Evolutionary conservation across 805 yeast species (phyloP).

Genomic region (Ogataea polymorpha): DNA sequence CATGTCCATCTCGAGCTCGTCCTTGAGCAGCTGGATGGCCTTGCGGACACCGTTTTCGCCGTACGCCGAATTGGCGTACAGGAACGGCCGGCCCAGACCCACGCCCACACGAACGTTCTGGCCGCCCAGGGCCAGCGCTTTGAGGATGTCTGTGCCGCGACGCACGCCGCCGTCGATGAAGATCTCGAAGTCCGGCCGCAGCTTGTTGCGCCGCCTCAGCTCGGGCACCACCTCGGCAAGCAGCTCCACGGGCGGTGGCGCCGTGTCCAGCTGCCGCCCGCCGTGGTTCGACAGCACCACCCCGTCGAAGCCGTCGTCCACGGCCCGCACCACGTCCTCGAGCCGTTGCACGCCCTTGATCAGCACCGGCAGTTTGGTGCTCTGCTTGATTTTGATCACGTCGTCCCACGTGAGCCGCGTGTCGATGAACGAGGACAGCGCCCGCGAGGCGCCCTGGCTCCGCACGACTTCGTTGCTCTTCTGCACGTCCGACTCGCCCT

Average conservation of each 20-base stretch:
- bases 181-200: slow-evolving; percentile 52
- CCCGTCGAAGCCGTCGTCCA: slow-evolving; percentile 68
- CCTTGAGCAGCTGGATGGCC: slow-evolving; percentile 59
- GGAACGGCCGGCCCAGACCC: slow-evolving; percentile 65
- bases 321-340: slow-evolving; percentile 74
- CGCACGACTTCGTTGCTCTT: slow-evolving; percentile 52
- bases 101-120: slow-evolving; percentile 69
- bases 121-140: slow-evolving; percentile 68
- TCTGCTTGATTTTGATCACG: slow-evolving; percentile 49
- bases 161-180: slow-evolving; percentile 69
- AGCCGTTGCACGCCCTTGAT: slow-evolving; percentile 83
- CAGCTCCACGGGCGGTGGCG: slow-evolving; percentile 75
- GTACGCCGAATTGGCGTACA: slow-evolving; percentile 60
- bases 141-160: slow-evolving; percentile 63
- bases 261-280: slow-evolving; percentile 81
- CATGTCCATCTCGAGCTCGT: slow-evolving; percentile 76
- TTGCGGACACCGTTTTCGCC: slow-evolving; percentile 64
- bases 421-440: slow-evolving; percentile 83
- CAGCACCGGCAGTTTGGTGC: slow-evolving; percentile 63
- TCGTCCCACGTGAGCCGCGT: slow-evolving; percentile 65
- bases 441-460: slow-evolving; percentile 80
- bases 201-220: slow-evolving; percentile 40
- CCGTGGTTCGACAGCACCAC: slow-evolving; percentile 89
- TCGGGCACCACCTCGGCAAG: slow-evolving; percentile 66
- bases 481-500: slow-evolving; percentile 44